Percentiles rank a stretch among this genome's conserved stretches.
Conservation (phyloP, 2,329 filamentous ascomycete genomes). For the Didymella pinodella region DNA sequence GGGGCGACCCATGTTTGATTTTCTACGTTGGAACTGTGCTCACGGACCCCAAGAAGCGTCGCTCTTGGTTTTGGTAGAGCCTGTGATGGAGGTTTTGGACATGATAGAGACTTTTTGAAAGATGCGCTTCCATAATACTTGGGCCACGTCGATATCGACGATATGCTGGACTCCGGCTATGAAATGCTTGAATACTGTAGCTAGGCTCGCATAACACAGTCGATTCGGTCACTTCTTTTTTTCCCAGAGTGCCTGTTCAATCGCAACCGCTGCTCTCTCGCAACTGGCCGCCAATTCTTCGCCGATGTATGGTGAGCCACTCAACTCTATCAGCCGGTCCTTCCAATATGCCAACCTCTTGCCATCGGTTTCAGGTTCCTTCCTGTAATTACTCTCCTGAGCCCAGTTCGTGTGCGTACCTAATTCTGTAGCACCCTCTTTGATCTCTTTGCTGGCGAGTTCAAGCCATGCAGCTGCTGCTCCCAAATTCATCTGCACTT, state of each 20-base stretch:
- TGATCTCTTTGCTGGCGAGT: conserved; percentile 3
- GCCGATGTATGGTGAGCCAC: background rate
- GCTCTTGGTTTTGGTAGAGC: background rate
- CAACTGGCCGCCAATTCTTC: background rate
- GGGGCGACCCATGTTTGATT: background rate
- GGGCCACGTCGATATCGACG: background rate
- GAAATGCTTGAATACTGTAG: too few species aligned
- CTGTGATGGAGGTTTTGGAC: background rate
- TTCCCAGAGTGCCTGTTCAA: conserved; percentile 1
- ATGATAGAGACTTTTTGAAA: too few species aligned
- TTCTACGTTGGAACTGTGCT: conserved; percentile 6
- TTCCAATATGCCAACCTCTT: background rate
- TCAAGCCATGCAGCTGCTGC: conserved; percentile 4
- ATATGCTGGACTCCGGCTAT: background rate
- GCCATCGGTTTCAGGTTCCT: background rate
- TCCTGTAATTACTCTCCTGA: background rate
- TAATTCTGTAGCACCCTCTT: background rate
- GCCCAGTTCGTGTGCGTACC: background rate
- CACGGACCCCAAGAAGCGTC: background rate
- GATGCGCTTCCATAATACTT: too few species aligned
- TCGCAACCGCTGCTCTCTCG: background rate
- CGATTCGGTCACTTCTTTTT: background rate
- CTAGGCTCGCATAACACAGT: background rate
- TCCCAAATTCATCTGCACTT: background rate
- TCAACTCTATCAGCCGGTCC: background rate